These are phyloP conservation scores for Aspergillus bridgeri DNA, from an alignment of 495 filamentous ascomycete genomes.

Conservation along the genomic window DNA sequence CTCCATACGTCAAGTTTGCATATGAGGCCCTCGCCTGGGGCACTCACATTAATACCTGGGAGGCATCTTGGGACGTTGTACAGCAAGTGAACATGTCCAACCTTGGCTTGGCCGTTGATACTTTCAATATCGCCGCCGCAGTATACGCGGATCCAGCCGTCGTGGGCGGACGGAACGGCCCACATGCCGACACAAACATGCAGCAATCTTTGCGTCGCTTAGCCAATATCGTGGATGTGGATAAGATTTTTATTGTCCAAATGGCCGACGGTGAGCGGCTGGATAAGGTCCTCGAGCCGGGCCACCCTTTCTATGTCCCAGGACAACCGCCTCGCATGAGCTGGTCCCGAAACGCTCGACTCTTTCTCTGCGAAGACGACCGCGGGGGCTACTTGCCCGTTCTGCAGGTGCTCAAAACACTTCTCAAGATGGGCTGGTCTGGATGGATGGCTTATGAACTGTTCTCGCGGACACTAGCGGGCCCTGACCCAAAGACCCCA, in stretches of 20 bases:
- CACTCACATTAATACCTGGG: conserved; percentile 61
- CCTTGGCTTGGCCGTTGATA: conserved; percentile 66
- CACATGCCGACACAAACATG: conserved; percentile 28
- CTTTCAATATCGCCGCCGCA: conserved; percentile 63
- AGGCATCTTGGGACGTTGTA: conserved; percentile 60
- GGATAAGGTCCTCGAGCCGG: conserved; percentile 42
- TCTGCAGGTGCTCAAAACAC: conserved; percentile 27
- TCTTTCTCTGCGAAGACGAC: conserved; percentile 61
- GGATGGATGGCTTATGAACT: conserved; percentile 67
- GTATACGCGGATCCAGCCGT: conserved; percentile 58
- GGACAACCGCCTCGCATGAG: conserved; percentile 61
- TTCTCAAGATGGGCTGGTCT: conserved; percentile 55
- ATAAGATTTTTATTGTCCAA: conserved; percentile 66
- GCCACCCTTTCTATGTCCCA: conserved; percentile 54
- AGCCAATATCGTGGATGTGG: conserved; percentile 45
- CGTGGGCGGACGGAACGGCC: conserved; percentile 37
- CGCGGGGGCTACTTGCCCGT: conserved; percentile 59
- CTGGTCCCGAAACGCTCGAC: conserved; percentile 65
- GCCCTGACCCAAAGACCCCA: conserved; percentile 23
- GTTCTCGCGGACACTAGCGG: conserved; percentile 57
- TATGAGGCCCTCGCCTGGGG: conserved; percentile 67
- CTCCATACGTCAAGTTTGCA: conserved; percentile 56
- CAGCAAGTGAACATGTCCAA: conserved; percentile 55
- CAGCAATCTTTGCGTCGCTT: conserved; percentile 20
- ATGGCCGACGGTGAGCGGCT: conserved; percentile 64